Evolutionary conservation across 345 rosid species (phyloP), one percentile per base, ranked within the genome.

Genomic region (Eucalyptus melliodora): DNA sequence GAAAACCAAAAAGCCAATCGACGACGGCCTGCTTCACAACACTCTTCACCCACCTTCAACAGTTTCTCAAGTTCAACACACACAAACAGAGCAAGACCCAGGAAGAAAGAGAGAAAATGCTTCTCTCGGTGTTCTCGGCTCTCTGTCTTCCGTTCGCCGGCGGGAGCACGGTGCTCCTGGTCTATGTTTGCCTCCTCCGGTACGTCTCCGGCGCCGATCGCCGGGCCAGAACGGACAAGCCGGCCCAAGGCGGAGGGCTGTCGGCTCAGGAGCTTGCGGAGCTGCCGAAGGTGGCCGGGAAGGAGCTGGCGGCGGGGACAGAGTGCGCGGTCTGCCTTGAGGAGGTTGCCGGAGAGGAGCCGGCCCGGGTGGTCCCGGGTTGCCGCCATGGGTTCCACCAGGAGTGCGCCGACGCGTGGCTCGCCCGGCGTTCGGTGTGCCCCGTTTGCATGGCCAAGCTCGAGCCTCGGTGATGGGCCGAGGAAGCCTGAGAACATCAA

Each of bases 301-400:
- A 94, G 89, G 97, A 96, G 87, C 92, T 97, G 87, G 92, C 90
- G 13, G 30, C 93, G 72, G 97, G 97, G 89, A 92, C 89, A 13
- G 99, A 96, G 87, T 97, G 99, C 69, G 96, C 99, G 6, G 95
- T 97, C 30, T 97, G 99, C 72, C 95, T 97, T 16, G 98, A 96
- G 80, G 96, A 96, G 88, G 93, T 97, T 23, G 98, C 92, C 55
- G 88, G 65, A 9, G 95, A 94, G 65, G 93, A 97, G 86, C 89
- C 92, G 65, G 96, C 95, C 21, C 92, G 98, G 50, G 26, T 95
- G 88, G 93, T 97, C 80, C 99, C 99, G 30, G 97, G 97, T 42
- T 96, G 99, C 88, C 96, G 94, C 90, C 98, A 97, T 67, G 97
- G 99, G 30, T 97, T 96, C 86, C 99, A 97, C 89, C 91, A 94